A percentile compares a stretch with the other conserved stretches of the same genome.
Conservation (phyloP, 371 early-diverging fungal species). For the Actinomortierella wolfii region DNA sequence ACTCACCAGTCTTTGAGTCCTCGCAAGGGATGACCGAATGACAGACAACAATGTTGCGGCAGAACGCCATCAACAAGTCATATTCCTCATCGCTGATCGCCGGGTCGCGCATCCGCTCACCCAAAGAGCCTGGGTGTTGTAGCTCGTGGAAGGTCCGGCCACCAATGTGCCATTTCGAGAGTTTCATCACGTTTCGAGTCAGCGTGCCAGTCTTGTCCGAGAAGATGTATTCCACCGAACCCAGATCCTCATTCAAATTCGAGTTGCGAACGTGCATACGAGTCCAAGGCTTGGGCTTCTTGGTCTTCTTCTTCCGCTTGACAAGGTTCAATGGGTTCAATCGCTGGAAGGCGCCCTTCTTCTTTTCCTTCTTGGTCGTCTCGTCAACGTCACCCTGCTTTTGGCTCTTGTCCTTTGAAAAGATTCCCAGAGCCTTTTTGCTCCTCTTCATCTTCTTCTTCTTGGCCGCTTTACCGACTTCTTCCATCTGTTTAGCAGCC, state of each 20-base stretch:
- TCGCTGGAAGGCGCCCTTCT: conserved; percentile 16
- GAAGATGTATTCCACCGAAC: conserved; percentile 86
- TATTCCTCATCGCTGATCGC: conserved; percentile 45
- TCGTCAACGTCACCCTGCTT: neutral
- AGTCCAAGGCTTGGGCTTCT: conserved; percentile 44
- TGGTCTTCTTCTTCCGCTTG: conserved; percentile 27
- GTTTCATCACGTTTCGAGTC: conserved; percentile 83
- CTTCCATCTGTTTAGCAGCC: too few species aligned
- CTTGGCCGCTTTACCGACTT: too few species aligned
- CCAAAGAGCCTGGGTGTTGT: conserved; percentile 39
- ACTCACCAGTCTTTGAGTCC: conserved; percentile 42
- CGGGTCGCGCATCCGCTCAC: conserved; percentile 35
- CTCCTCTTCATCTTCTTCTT: too few species aligned
- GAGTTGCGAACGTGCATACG: conserved; percentile 87
- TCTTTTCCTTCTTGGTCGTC: neutral
- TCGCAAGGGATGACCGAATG: conserved; percentile 71
- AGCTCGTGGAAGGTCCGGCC: conserved; percentile 39
- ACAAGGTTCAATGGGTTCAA: conserved; percentile 9
- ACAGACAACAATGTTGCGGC: conserved; percentile 75
- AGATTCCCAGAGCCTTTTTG: too few species aligned
- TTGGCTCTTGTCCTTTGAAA: too few species aligned
- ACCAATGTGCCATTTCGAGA: conserved; percentile 51
- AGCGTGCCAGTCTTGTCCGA: conserved; percentile 95
- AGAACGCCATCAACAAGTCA: conserved; percentile 49
- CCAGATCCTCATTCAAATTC: conserved; percentile 49